Evolutionary conservation across 805 yeast species (phyloP), one percentile per base, ranked within the genome.

Genomic region (Candida silvicultrix): DNA sequence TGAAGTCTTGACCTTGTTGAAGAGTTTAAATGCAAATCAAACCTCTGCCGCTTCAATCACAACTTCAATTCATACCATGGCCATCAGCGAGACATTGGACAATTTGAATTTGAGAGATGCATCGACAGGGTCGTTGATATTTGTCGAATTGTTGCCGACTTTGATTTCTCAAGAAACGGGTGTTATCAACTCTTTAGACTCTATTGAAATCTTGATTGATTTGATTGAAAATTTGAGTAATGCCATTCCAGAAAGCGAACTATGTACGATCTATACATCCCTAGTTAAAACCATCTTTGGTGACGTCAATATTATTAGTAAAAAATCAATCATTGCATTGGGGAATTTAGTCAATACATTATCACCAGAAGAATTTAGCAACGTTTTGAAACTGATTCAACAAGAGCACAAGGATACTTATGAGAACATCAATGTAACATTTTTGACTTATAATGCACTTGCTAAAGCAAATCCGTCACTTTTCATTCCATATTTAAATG

Each of bases 161-260:
- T 55, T 75, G 19, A 53, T 68, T 12, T 54, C 57, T 15, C 45
- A 58, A 40, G 55, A 60, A 49, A 63, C 75, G 28, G 51, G 65
- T 16, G 58, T 45, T 50, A 47, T 57, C 14, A 50, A 50, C 5
- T 56, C 71, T 0, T 70, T 81, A 32, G 89, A 85, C 54, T 66
- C 73, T 37, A 72, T 83, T 50, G 92, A 85, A 57, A 71, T 82
- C 6, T 59, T 83, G 39, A 69, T 75, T 20, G 88, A 81, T 53
- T 52, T 83, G 37, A 64, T 81, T 41, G 73, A 71, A 47, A 68
- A 71, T 45, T 64, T 80, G 48, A 81, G 83, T 3, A 53, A 63
- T 16, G 64, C 64, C 4, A 63, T 80, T 31, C 50, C 66, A 0
- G 48, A 55, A 5, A 58, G 53, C 1, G 79, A 78, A 44, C 46